Base-by-base conservation (phyloP, 1,139 yeast genomes). In the Hemisphaericaspora subhashii region DNA sequence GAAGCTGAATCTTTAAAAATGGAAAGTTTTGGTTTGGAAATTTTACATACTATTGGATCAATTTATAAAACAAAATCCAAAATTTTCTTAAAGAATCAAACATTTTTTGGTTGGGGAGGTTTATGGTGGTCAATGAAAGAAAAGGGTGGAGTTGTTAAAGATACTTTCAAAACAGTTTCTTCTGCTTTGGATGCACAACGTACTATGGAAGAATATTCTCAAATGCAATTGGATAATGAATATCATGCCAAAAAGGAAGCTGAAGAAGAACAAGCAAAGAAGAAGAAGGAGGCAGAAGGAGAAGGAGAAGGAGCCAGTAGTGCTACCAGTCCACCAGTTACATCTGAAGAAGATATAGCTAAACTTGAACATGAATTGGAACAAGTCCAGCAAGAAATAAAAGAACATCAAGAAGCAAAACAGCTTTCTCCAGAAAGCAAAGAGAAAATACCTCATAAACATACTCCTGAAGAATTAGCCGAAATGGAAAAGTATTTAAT, bases 11-110 rank as follows among this genome's bases (percentile, higher is more conserved):
- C 85, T 34, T 74, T 92, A 46, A 90, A 90, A 57, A 82, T 88
- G 86, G 98, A 90, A 62, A 86, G 96, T 37, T 92, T 90, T 65
- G 98, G 98, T 7, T 68, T 89, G 37, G 96, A 90, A 57, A 83
- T 90, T 34, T 74, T 92, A 42, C 97, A 90, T 56, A 77, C 96
- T 1, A 80, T 90, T 42, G 98, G 98, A 13, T 68, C 75, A 28
- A 80, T 86, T 7, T 90, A 90, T 60, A 72, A 74, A 48, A 74
- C 84, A 50, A 88, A 88, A 54, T 78, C 89, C 23, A 73, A 66
- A 50, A 77, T 76, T 17, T 74, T 76, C 45, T 57, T 78, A 41
- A 77, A 76, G 51, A 73, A 74, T 37, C 95, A 87, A 54, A 82
- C 83, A 42, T 79, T 86, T 46, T 72, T 86, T 50, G 94, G 95